Percentiles rank a stretch among this genome's conserved stretches.
Evolutionary conservation across 192 early-diverging fungal species (phyloP).

Genomic region (Coemansia sp.): DNA sequence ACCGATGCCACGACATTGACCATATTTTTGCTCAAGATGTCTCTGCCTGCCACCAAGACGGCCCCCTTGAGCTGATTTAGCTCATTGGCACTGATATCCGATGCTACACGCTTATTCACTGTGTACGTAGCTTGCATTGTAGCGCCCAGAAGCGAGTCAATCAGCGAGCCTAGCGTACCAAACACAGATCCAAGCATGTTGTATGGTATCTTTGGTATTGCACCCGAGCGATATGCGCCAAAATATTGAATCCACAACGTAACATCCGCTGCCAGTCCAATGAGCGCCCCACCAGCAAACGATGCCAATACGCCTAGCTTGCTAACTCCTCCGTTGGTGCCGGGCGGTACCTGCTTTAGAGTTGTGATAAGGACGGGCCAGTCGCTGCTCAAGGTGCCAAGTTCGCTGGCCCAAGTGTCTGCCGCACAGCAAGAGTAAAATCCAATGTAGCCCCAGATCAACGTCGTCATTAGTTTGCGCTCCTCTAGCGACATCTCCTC

Average conservation of each 20-base stretch:
- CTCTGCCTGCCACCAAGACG: conserved; percentile 64
- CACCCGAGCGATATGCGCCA: conserved; percentile 33
- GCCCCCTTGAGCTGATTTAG: conserved; percentile 52
- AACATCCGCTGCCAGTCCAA: conserved; percentile 67
- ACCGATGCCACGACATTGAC: conserved; percentile 46
- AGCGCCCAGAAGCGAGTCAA: conserved; percentile 86
- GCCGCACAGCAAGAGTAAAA: conserved; percentile 69
- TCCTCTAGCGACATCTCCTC: conserved; percentile 27
- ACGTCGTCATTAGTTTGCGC: conserved; percentile 42
- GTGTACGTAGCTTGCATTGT: conserved; percentile 76
- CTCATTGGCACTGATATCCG: conserved; percentile 60
- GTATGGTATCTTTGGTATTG: conserved; percentile 37
- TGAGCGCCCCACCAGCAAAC: conserved; percentile 69
- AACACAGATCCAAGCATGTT: conserved; percentile 63
- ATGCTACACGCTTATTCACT: conserved; percentile 41
- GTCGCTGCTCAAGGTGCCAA: conserved; percentile 76
- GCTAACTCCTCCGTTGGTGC: conserved; percentile 88
- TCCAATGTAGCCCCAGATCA: conserved; percentile 61
- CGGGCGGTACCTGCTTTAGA: conserved; percentile 76
- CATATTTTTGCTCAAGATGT: conserved; percentile 83
- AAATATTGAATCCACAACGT: conserved; percentile 58
- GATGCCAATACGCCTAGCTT: conserved; percentile 77
- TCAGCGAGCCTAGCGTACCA: conserved; percentile 75
- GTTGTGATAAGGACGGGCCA: conserved; percentile 86
- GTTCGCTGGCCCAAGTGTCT: conserved; percentile 87